Conservation (phyloP, 495 filamentous ascomycete species). For the Aspergillus incahuasiensis region DNA sequence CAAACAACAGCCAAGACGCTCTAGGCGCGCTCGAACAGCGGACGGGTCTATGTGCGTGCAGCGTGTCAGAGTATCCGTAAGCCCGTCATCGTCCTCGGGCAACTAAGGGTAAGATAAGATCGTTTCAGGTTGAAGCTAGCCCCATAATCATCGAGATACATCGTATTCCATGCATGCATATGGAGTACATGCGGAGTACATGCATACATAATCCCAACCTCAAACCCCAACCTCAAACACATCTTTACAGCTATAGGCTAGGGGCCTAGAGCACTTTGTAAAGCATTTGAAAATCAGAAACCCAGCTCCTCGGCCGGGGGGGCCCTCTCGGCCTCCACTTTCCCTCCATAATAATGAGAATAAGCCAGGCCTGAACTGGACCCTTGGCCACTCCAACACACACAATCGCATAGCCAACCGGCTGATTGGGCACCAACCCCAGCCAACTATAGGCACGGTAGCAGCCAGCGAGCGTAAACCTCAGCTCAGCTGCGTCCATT, state of each 20-base stretch:
- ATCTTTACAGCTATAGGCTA: too few species aligned
- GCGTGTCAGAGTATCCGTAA: too few species aligned
- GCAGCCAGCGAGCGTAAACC: too few species aligned
- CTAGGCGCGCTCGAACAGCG: too few species aligned
- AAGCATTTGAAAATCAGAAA: too few species aligned
- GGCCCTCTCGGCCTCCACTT: too few species aligned
- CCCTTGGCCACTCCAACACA: too few species aligned
- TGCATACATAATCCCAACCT: neutral
- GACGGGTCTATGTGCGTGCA: too few species aligned
- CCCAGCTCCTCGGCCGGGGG: too few species aligned
- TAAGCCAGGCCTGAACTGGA: neutral
- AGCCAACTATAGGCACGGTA: neutral
- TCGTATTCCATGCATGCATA: neutral
- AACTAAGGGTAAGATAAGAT: neutral
- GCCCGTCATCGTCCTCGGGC: neutral
- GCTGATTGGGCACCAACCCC: slow-evolving; percentile 6
- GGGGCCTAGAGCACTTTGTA: too few species aligned
- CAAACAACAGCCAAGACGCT: too few species aligned
- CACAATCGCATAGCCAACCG: too few species aligned
- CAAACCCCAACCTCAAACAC: neutral
- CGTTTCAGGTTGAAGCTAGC: neutral
- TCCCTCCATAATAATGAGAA: neutral
- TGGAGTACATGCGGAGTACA: neutral
- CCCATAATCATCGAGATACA: neutral
- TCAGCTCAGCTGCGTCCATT: neutral